phyloP scores from a whole-genome alignment of 495 filamentous ascomycete genomes.

The Aspergillus haitiensis region DNA sequence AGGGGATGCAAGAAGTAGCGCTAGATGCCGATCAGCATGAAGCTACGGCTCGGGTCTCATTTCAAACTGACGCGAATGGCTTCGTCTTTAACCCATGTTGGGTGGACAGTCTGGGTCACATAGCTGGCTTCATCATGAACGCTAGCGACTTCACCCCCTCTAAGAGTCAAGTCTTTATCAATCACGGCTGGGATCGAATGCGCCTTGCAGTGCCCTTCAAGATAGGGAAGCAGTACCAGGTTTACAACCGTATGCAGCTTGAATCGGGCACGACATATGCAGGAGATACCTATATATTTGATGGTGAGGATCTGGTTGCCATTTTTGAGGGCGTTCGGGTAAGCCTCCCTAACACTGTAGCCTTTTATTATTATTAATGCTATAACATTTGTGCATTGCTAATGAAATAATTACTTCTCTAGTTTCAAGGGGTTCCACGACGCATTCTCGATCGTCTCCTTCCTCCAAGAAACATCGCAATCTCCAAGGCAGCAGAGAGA shows the following conservation, averaged over 20 bases:
- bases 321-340: constrained; percentile 63
- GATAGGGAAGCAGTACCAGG: constrained; percentile 62
- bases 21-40: constrained; percentile 70
- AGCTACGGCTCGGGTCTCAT: constrained; percentile 66
- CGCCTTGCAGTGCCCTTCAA: constrained; percentile 61
- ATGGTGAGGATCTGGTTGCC: constrained; percentile 58
- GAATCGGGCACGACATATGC: constrained; percentile 40
- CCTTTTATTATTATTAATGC: background rate
- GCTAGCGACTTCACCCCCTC: constrained; percentile 68
- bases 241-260: constrained; percentile 64
- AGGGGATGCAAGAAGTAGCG: constrained; percentile 73
- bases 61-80: constrained; percentile 62
- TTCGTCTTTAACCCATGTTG: constrained; percentile 67
- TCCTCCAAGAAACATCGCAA: constrained; percentile 30
- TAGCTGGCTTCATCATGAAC: constrained; percentile 79
- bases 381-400: constrained; percentile 3
- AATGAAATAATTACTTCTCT: constrained; percentile 22
- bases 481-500: constrained; percentile 10
- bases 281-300: constrained; percentile 53
- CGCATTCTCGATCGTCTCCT: constrained; percentile 63
- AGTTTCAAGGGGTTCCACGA: constrained; percentile 67
- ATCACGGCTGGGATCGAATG: constrained; percentile 72
- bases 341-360: constrained; percentile 24
- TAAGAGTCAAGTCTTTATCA: constrained; percentile 69
- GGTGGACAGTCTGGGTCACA: constrained; percentile 60